Base-by-base conservation (phyloP, 768 basidiomycete genomes). In the Psilocybe sp. region DNA sequence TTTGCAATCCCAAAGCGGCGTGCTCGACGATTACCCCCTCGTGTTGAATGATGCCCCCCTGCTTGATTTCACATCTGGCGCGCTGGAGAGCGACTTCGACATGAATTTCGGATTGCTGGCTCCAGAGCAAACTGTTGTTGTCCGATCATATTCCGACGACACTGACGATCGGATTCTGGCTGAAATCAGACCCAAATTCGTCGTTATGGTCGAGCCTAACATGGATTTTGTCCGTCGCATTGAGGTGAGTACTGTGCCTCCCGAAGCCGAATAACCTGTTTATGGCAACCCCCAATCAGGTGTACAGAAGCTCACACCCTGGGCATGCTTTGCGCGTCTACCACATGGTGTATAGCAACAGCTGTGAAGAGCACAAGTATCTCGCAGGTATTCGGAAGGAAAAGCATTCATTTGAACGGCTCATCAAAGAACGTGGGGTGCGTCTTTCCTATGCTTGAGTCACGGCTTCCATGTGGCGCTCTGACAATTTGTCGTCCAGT, bases 331-430 rank as follows among this genome's bases (percentile, higher is more conserved):
- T 98, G 0, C 76, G 95, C 12, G 88, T 98, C 2, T 98, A 98
- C 68, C 94, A 98, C 64, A 88, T 97, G 88, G 73, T 92, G n/a
- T 98, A 98, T 67, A 78, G 83, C 49, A 82, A 89, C 59, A 95
- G 92, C 42, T 89, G 88, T 55, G 97, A 99, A 65, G 97, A 99
- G 59, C 93, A 96, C 66, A 90, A 90, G 64, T 99, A 97, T 66
- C 78, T 99, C 28, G 87, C 89, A 23, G 88, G 85, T 2, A 79
- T 98, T 28, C 75, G 93, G 42, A 82, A 85, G 52, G 97, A 99
- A 71, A 98, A 97, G 64, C 89, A 96, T 46, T 84, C 93, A 0
- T 98, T 98, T 59, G 90, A 97, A 67, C 77, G 84, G 49, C 70
- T 99, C 18, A 98, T 99, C 65, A 88, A 85, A 60, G 97, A 98